Percentiles rank a stretch among this genome's conserved stretches.
Conservation (phyloP, 129 eudicot genomes). For the Flaveria ramosissima region DNA sequence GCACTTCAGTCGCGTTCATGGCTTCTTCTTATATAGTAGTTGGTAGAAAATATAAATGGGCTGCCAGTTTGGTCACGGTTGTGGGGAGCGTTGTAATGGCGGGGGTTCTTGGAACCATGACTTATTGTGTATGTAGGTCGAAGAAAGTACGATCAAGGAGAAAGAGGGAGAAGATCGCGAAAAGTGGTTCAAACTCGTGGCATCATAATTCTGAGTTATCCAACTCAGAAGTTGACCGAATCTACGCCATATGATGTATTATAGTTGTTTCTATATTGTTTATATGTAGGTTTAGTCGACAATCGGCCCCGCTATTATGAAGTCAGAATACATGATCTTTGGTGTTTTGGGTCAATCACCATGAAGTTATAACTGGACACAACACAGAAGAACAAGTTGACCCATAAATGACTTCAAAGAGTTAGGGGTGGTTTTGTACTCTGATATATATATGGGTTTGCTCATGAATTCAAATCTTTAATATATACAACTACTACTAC, state of each 20-base stretch:
- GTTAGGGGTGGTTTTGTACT: constrained; percentile 31
- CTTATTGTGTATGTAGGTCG: constrained; percentile 64
- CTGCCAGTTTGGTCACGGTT: constrained; percentile 61
- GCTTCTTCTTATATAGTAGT: constrained; percentile 79
- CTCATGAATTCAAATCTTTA: constrained; percentile 19
- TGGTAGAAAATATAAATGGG: constrained; percentile 59
- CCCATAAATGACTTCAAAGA: constrained; percentile 20
- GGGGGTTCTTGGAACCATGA: constrained; percentile 84
- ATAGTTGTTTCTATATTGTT: constrained; percentile 10
- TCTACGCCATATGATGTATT: constrained; percentile 60
- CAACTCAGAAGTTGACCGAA: constrained; percentile 65
- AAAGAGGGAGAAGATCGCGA: constrained; percentile 56
- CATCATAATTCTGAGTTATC: constrained; percentile 61
- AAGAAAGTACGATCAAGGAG: constrained; percentile 50
- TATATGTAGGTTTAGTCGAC: constrained; percentile 34
- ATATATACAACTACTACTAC: constrained; percentile 11
- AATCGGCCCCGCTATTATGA: constrained; percentile 20
- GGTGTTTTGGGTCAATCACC: constrained; percentile 13
- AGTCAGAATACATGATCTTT: constrained; percentile 25
- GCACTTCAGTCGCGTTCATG: constrained; percentile 82
- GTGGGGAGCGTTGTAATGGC: constrained; percentile 80
- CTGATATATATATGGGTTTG: constrained; percentile 9
- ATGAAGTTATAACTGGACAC: constrained; percentile 18
- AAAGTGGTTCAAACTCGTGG: constrained; percentile 71
- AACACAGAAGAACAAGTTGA: constrained; percentile 17